A percentile compares a stretch with the other conserved stretches of the same genome.
Evolutionary conservation across 1,284 basidiomycete species (phyloP).

Genomic region (Marasmius fiardii): DNA sequence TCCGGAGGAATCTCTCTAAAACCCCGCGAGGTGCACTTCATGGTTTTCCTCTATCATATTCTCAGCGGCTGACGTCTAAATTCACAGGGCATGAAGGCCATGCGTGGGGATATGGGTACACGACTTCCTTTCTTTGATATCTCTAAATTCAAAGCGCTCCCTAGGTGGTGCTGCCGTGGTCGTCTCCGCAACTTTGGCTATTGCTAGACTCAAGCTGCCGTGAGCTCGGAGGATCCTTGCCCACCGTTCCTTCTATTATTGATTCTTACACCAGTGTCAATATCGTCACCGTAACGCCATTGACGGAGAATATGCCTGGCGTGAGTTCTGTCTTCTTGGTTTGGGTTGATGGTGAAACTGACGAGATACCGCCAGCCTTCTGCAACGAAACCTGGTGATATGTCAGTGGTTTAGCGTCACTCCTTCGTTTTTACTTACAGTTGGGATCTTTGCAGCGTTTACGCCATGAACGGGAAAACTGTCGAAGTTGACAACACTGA

Average conservation of each 20-base stretch:
- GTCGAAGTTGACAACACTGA: constrained; percentile 91
- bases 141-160: background rate
- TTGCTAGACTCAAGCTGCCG: constrained; percentile 80
- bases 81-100: constrained; percentile 68
- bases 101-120: constrained; percentile 82
- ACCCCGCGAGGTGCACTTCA: constrained; percentile 52
- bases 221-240: constrained; percentile 28
- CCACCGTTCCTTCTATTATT: background rate
- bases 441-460: constrained; percentile 50
- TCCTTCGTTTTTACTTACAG: constrained; percentile 1
- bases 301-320: constrained; percentile 88
- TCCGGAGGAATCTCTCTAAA: constrained; percentile 90
- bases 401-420: constrained; percentile 40
- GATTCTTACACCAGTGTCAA: constrained; percentile 53
- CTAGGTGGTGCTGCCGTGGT: constrained; percentile 79
- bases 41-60: background rate
- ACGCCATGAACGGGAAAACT: constrained; percentile 87
- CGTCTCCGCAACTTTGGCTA: constrained; percentile 68
- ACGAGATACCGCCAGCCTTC: constrained; percentile 39
- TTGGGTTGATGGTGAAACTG: background rate
- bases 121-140: background rate
- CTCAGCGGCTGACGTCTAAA: background rate
- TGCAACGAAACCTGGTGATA: constrained; percentile 86
- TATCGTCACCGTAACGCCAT: constrained; percentile 66
- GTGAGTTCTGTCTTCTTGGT: constrained; percentile 6